Base-by-base conservation (phyloP, 192 early-diverging fungal species). In the Globomyces pollinis-pini region DNA sequence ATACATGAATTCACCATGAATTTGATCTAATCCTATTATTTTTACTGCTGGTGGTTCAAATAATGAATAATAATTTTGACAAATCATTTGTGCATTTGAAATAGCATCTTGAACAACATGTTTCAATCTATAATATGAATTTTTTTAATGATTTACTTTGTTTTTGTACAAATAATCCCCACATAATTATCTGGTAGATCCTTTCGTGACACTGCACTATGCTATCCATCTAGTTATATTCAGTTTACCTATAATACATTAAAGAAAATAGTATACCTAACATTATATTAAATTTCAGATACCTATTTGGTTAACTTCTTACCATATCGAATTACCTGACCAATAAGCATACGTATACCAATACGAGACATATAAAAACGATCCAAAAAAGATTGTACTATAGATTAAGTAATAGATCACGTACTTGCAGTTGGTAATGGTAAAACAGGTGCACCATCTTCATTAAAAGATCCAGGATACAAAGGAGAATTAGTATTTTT, bases 341-440 rank as follows among this genome's bases (percentile, higher is more conserved):
- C 94, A 61, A 98, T 92, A 47, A 98, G 78, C 89, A 95, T 92
- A 47, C 94, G 86, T 66, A 98, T 95, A n/a, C 94, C 94, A 59
- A 97, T 97, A 50, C 94, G 88, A 7, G 89, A 91, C 84, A 94
- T 88, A 73, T 97, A 94, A 75, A 97, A 97, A 32, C 91, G 84
- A 72, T 94, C 92, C 58, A 97, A 69, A 59, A 97, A 97, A 28
- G 83, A 75, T 71, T 97, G 92, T 13, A 94, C 44, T 47, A 0
- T n/a, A n/a, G n/a, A n/a, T n/a, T n/a, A 36, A 36, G 15, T 42
- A 16, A 42, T 13, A 4, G 3, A 42, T 16, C 5, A 16, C 11
- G 11, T 47, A 47, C 44, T 78, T 36, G 81, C 86, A 16, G 82
- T 81, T n/a, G 74, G 78, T 3, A 77, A 67, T 21, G 63, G 72